These are phyloP conservation scores for Amoebophrya sp. DNA, from an alignment of 169 alveolate species.

Conservation along the genomic window DNA sequence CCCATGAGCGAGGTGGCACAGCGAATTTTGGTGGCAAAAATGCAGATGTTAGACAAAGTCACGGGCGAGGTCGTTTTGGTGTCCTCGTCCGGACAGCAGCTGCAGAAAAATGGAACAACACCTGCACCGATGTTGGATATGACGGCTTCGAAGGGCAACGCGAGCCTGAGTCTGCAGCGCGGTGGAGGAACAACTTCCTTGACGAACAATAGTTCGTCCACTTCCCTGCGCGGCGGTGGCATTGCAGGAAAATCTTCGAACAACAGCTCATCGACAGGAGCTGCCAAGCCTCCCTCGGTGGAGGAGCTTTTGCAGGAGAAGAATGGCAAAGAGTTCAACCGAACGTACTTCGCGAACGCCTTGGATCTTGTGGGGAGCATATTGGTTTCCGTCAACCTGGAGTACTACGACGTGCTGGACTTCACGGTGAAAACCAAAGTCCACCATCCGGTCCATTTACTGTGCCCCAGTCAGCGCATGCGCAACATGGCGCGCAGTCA, in stretches of 20 bases:
- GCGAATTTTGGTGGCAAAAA: not conserved
- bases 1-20: not conserved
- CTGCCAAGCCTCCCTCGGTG: no score
- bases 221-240: no score
- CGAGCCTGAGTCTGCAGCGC: not conserved
- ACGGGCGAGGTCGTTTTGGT: not conserved
- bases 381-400: not conserved
- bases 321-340: not conserved
- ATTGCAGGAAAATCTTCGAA: no score
- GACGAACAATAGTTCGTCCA: not conserved
- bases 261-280: no score
- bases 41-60: not conserved
- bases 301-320: no score
- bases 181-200: not conserved
- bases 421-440: not conserved
- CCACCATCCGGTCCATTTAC: not conserved
- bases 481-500: not conserved
- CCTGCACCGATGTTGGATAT: not conserved
- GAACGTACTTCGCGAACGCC: not conserved
- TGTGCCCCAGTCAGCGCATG: not conserved
- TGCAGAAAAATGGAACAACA: not conserved
- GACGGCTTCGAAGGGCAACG: not conserved
- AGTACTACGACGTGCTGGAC: constrained; percentile 15
- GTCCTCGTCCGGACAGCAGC: not conserved
- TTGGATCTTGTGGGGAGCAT: not conserved